Conservation (phyloP, 768 basidiomycete species). For the Lepiota brunneoincarnata region DNA sequence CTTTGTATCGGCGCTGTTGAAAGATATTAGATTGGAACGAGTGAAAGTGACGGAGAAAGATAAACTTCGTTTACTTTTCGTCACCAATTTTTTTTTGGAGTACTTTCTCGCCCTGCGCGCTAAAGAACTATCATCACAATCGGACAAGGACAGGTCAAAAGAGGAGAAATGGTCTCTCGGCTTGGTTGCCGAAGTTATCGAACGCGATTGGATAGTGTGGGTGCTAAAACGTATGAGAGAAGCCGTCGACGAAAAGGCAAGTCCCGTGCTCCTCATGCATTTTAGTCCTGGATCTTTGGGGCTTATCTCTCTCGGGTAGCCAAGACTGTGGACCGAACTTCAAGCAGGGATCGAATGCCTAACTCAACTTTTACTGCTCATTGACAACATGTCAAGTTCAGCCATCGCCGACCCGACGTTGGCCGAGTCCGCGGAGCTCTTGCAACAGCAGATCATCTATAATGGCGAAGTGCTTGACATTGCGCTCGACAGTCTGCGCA, state of each 20-base stretch:
- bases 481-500: slow-evolving; percentile 70
- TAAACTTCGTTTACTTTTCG: slow-evolving; percentile 81
- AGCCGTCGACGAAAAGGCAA: slow-evolving; percentile 88
- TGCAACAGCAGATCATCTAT: slow-evolving; percentile 92
- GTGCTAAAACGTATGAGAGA: slow-evolving; percentile 85
- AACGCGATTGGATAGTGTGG: slow-evolving; percentile 88
- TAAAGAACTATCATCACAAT: slow-evolving; percentile 28
- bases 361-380: slow-evolving; percentile 85
- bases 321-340: slow-evolving; percentile 90
- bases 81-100: slow-evolving; percentile 90
- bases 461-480: slow-evolving; percentile 93
- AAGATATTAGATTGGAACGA: slow-evolving; percentile 91
- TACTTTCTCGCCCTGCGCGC: slow-evolving; percentile 70
- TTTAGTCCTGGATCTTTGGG: too few relatives aligned
- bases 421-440: slow-evolving; percentile 71
- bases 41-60: slow-evolving; percentile 94
- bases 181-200: slow-evolving; percentile 80
- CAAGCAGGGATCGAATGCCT: slow-evolving; percentile 94
- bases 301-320: slow-evolving; percentile 45
- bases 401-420: slow-evolving; percentile 44
- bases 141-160: slow-evolving; percentile 16
- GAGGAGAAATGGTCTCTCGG: slow-evolving; percentile 59
- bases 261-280: slow-evolving; percentile 15
- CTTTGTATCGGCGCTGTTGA: slow-evolving; percentile 83
- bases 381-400: slow-evolving; percentile 76